Conservation (phyloP, 2,329 filamentous ascomycete genomes). For the Didymella pinodella region DNA sequence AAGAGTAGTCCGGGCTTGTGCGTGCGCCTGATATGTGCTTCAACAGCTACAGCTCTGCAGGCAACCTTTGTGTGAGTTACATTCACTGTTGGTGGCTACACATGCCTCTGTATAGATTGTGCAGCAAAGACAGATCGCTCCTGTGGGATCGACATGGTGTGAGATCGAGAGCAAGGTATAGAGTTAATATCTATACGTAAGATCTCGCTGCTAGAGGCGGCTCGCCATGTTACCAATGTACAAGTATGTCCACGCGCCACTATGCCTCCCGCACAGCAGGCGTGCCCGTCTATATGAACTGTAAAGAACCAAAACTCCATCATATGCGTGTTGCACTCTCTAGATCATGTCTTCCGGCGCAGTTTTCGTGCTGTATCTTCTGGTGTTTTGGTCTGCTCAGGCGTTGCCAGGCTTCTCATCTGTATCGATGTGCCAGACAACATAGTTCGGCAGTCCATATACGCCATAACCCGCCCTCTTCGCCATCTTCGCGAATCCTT, state of each 20-base stretch:
- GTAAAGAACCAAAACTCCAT: conserved; percentile 9
- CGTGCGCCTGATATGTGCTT: not conserved
- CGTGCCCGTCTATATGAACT: conserved; percentile 6
- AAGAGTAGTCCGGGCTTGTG: not conserved
- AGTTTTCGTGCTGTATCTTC: not conserved
- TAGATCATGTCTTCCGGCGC: not conserved
- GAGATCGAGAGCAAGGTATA: conserved; percentile 1
- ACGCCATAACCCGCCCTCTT: conserved; percentile 94
- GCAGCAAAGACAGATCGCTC: not conserved
- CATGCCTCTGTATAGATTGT: not conserved
- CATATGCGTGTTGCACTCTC: conserved; percentile 12
- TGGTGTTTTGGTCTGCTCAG: conserved; percentile 4
- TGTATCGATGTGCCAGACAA: conserved; percentile 98
- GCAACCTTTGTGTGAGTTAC: too few relatives aligned
- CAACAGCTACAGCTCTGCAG: not conserved
- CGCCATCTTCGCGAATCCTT: conserved; percentile 99
- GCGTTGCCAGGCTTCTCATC: conserved; percentile 89
- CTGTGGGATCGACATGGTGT: not conserved
- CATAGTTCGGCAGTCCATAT: conserved; percentile 91
- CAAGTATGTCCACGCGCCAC: conserved; percentile 3
- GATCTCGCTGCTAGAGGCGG: not conserved
- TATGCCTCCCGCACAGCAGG: not conserved
- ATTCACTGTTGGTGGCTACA: too few relatives aligned
- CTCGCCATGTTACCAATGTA: conserved; percentile 2
- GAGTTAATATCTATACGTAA: not conserved